Conservation (phyloP, 805 yeast species). For the Metschnikowia corniflorae region DNA sequence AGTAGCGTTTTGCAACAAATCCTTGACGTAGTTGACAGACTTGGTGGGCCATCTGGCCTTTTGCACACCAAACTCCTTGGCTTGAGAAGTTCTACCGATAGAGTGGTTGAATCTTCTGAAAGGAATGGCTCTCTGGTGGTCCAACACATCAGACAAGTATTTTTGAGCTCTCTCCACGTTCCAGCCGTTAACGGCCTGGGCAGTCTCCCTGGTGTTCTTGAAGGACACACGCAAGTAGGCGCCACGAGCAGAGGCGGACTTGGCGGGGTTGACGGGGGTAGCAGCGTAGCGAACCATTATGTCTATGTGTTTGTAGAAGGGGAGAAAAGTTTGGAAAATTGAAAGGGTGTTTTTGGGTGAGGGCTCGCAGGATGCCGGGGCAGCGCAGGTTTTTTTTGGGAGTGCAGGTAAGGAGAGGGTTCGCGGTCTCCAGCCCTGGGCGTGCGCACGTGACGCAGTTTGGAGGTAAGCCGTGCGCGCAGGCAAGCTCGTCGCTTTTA, state of each 20-base stretch:
- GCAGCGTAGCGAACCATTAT: conserved; percentile 99
- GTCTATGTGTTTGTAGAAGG: conserved; percentile 15
- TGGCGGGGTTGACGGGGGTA: conserved; percentile 98
- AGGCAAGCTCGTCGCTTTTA: too few relatives aligned
- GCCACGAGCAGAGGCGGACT: conserved; percentile 99
- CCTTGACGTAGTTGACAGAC: conserved; percentile 93
- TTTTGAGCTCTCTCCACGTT: conserved; percentile 91
- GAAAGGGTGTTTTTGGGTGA: neutral
- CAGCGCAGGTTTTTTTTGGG: conserved; percentile 6
- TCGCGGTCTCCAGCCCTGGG: conserved; percentile 12
- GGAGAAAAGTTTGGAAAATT: neutral
- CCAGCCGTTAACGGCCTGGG: conserved; percentile 98
- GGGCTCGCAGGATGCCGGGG: neutral
- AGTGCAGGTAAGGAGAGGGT: conserved; percentile 3
- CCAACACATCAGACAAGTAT: conserved; percentile 93
- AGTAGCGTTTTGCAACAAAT: conserved; percentile 94
- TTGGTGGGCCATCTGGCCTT: conserved; percentile 99
- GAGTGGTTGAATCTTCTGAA: conserved; percentile 97
- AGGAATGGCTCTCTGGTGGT: conserved; percentile 99
- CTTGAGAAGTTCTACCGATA: conserved; percentile 99
- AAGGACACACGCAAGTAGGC: conserved; percentile 97
- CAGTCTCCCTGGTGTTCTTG: conserved; percentile 99
- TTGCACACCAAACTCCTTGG: conserved; percentile 99
- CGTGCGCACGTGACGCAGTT: conserved; percentile 18
- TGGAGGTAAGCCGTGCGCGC: too few relatives aligned